These are phyloP conservation scores for Tillandsia leiboldiana DNA, from an alignment of 176 grass and related monocot genomes.

Conservation along the genomic window DNA sequence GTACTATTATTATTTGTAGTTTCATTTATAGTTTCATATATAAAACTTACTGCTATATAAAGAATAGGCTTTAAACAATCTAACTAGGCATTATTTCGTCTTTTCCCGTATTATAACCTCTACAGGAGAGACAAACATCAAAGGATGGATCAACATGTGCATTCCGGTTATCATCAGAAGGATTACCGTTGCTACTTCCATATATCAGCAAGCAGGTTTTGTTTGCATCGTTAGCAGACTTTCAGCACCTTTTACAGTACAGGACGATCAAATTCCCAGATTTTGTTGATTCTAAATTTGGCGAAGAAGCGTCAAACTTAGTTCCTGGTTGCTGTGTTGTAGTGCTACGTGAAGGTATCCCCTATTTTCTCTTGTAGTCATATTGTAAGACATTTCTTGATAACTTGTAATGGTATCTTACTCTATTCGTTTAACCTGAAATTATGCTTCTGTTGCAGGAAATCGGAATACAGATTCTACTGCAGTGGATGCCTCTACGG, in stretches of 20 bases:
- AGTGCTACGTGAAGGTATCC: slow-evolving; percentile 56
- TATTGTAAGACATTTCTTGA: not conserved
- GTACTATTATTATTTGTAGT: too few relatives aligned
- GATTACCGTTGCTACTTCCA: slow-evolving; percentile 74
- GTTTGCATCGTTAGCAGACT: slow-evolving; percentile 50
- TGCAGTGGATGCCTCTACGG: slow-evolving; percentile 46
- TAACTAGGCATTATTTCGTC: not conserved
- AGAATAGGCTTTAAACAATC: not conserved
- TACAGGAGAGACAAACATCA: slow-evolving; percentile 79
- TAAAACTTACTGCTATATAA: too few relatives aligned
- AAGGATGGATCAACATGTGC: slow-evolving; percentile 65
- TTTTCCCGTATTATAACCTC: not conserved
- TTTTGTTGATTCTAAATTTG: slow-evolving; percentile 63
- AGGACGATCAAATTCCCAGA: slow-evolving; percentile 77
- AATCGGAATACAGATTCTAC: slow-evolving; percentile 31
- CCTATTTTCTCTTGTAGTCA: not conserved
- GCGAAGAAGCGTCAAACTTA: slow-evolving; percentile 53
- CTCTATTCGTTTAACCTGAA: not conserved
- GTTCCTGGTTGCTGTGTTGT: slow-evolving; percentile 72
- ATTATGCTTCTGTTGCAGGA: slow-evolving; percentile 21
- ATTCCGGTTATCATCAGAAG: slow-evolving; percentile 91
- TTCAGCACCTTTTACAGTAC: slow-evolving; percentile 78
- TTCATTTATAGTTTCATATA: too few relatives aligned
- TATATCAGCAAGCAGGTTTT: slow-evolving; percentile 83
- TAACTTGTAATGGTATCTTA: too few relatives aligned